A percentile compares a stretch with the other conserved stretches of the same genome.
phyloP scores from a whole-genome alignment of 1,139 yeast species.

The Blastobotrys raffinosifermentans region DNA sequence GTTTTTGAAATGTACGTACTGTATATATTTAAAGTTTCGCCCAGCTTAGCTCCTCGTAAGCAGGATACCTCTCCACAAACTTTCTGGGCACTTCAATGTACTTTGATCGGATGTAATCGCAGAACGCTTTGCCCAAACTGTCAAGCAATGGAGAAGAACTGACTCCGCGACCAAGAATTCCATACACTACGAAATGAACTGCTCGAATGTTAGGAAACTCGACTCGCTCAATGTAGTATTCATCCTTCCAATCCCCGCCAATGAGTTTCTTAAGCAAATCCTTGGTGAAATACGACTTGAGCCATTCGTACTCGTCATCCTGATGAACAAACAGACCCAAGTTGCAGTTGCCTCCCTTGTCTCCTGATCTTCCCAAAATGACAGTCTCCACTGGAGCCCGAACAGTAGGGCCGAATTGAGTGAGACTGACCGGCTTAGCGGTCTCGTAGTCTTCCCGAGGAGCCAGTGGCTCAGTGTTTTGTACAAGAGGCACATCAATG shows the following conservation, averaged over 20 bases:
- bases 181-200: slow-evolving; percentile 2
- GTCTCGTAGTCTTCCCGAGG: slow-evolving; percentile 2
- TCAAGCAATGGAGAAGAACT: slow-evolving; percentile 2
- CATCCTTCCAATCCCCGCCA: slow-evolving; percentile 4
- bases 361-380: slow-evolving; percentile 4
- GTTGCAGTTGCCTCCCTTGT: slow-evolving; percentile 5
- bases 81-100: slow-evolving; percentile 2
- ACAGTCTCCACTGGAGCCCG: slow-evolving; percentile 1
- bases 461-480: neutral
- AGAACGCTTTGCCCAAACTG: slow-evolving; percentile 3
- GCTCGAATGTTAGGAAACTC: slow-evolving; percentile 3
- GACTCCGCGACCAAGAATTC: slow-evolving; percentile 2
- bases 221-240: slow-evolving; percentile 2
- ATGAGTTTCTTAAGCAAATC: slow-evolving; percentile 1
- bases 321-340: slow-evolving; percentile 6
- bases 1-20: too few species aligned
- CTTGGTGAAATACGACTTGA: slow-evolving; percentile 3
- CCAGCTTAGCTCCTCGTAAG: too few species aligned
- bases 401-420: neutral
- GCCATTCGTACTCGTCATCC: slow-evolving; percentile 5
- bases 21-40: too few species aligned
- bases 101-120: slow-evolving; percentile 5
- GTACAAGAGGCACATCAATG: neutral
- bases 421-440: neutral
- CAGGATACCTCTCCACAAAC: too few species aligned